These are phyloP conservation scores for Obba rivulosa DNA, from an alignment of 768 basidiomycete species.

Conservation along the genomic window DNA sequence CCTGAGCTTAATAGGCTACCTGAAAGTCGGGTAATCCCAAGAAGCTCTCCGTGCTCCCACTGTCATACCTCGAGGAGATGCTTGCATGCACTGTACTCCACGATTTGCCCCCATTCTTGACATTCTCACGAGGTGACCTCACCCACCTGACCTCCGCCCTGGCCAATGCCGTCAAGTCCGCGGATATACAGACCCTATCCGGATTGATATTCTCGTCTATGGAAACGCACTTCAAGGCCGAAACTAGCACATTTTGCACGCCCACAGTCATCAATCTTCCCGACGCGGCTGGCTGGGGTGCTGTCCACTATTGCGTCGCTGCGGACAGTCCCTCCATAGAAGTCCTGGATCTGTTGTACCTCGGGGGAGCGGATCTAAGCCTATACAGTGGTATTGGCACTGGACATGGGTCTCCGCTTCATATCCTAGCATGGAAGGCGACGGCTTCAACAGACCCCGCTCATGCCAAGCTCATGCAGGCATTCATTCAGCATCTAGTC, in stretches of 20 bases:
- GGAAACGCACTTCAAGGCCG: conserved; percentile 31
- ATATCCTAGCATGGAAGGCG: conserved; percentile 49
- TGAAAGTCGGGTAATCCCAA: conserved; percentile 5
- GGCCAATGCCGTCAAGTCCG: conserved; percentile 6
- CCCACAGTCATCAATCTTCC: conserved; percentile 50
- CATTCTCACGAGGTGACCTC: conserved; percentile 1
- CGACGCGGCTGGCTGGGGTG: conserved; percentile 66
- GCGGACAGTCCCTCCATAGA: conserved; percentile 50
- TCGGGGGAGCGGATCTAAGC: conserved; percentile 69
- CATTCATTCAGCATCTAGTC: conserved; percentile 64
- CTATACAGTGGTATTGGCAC: conserved; percentile 49
- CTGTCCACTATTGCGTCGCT: conserved; percentile 66
- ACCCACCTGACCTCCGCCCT: conserved; percentile 9
- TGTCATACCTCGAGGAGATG: conserved; percentile 7
- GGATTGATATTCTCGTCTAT: conserved; percentile 31
- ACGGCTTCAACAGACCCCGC: conserved; percentile 13
- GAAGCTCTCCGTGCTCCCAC: conserved; percentile 9
- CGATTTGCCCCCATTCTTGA: neutral
- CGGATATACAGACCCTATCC: conserved; percentile 8
- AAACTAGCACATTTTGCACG: conserved; percentile 17
- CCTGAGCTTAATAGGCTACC: neutral
- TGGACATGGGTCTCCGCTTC: conserved; percentile 63
- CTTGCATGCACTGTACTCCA: neutral
- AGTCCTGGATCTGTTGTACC: conserved; percentile 65
- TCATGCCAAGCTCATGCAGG: conserved; percentile 36